Percentiles rank a stretch among this genome's conserved stretches.
Conservation (phyloP, 2,329 filamentous ascomycete genomes). For the Fusarium mexicanum region DNA sequence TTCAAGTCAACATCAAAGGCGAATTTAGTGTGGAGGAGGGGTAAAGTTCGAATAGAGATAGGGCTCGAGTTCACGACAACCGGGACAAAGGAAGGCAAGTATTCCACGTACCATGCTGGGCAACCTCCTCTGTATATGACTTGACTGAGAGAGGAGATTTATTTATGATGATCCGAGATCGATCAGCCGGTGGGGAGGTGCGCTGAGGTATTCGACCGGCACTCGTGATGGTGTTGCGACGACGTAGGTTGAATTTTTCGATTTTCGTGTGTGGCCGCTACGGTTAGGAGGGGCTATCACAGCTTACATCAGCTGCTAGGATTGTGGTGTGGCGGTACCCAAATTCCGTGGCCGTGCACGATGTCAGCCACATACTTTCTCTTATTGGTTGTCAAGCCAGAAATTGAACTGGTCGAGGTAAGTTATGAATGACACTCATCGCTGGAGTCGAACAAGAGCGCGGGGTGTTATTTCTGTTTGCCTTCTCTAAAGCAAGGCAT, state of each 20-base stretch:
- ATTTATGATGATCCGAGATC: slow-evolving; percentile 48
- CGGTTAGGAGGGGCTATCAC: slow-evolving; percentile 53
- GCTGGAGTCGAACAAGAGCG: neutral
- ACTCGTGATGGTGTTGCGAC: slow-evolving; percentile 52
- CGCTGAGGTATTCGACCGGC: slow-evolving; percentile 51
- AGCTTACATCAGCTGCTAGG: slow-evolving; percentile 44
- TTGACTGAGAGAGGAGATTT: slow-evolving; percentile 52
- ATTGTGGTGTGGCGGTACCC: neutral
- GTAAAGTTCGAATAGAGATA: slow-evolving; percentile 36
- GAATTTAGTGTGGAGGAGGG: slow-evolving; percentile 42
- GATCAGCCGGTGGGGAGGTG: slow-evolving; percentile 50
- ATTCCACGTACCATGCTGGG: slow-evolving; percentile 59
- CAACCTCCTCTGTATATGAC: slow-evolving; percentile 59
- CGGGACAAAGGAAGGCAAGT: slow-evolving; percentile 24
- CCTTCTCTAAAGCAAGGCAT: neutral
- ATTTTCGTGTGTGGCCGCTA: slow-evolving; percentile 57
- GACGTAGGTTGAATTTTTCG: slow-evolving; percentile 54
- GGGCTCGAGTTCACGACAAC: slow-evolving; percentile 13
- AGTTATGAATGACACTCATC: neutral
- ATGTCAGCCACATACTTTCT: neutral
- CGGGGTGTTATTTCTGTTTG: neutral
- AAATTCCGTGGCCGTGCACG: neutral
- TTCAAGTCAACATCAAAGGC: slow-evolving; percentile 43
- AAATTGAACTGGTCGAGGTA: neutral
- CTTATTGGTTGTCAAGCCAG: neutral